phyloP scores from a whole-genome alignment of 2,329 filamentous ascomycete species.

The Westerdykella ornata region DNA sequence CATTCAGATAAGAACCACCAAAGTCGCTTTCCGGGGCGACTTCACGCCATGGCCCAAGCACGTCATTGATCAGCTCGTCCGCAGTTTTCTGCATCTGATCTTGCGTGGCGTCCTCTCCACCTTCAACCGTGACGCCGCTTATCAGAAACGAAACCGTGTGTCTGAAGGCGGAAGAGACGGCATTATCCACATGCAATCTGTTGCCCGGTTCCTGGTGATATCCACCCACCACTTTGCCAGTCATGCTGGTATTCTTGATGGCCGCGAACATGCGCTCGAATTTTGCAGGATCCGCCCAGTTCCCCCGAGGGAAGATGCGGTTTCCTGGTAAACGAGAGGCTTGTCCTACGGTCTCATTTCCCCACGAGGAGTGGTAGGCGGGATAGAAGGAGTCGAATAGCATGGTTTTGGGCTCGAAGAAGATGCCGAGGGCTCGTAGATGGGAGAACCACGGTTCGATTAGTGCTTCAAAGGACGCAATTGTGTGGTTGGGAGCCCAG shows the following conservation, averaged over 20 bases:
- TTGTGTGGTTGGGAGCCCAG: constrained; percentile 30
- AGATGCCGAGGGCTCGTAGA: constrained; percentile 23
- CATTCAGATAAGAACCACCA: constrained; percentile 24
- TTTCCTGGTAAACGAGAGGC: constrained; percentile 30
- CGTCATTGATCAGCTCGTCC: constrained; percentile 12
- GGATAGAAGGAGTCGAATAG: constrained; percentile 29
- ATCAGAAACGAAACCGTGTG: constrained; percentile 21
- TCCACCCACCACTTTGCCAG: constrained; percentile 30
- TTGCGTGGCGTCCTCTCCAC: constrained; percentile 10
- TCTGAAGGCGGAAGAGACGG: constrained; percentile 22
- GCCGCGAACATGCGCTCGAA: constrained; percentile 25
- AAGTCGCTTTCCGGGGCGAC: constrained; percentile 19
- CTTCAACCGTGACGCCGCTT: constrained; percentile 10
- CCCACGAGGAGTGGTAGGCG: constrained; percentile 31
- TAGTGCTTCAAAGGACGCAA: constrained; percentile 24
- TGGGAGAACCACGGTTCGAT: constrained; percentile 29
- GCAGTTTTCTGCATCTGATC: constrained; percentile 9
- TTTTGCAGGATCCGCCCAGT: constrained; percentile 29
- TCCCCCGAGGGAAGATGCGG: constrained; percentile 29
- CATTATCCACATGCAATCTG: constrained; percentile 16
- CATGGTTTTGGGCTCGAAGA: constrained; percentile 31
- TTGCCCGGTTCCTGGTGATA: constrained; percentile 33
- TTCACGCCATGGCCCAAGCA: constrained; percentile 13
- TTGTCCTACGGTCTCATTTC: constrained; percentile 30
- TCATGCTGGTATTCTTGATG: constrained; percentile 29